Conservation (phyloP, 257 asterid genomes). For the Solanum lignicaule region DNA sequence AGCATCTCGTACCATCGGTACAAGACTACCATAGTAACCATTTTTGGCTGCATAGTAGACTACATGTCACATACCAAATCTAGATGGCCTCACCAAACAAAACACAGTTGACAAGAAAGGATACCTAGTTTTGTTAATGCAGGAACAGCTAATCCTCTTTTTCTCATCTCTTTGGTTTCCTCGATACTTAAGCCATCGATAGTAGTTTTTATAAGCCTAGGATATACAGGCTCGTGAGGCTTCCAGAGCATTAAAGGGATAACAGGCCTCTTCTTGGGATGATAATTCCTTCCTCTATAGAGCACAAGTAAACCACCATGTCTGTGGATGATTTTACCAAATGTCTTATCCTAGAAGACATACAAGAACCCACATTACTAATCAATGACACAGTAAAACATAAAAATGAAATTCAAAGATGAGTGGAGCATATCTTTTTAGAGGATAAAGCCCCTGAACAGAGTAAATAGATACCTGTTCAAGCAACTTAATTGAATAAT, state of each 20-base stretch:
- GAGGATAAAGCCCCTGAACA: background rate
- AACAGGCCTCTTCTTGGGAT: constrained; percentile 43
- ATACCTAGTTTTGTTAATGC: constrained; percentile 78
- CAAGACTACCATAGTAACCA: constrained; percentile 87
- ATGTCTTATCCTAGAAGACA: constrained; percentile 65
- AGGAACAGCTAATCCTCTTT: constrained; percentile 59
- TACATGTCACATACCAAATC: background rate
- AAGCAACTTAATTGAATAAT: background rate
- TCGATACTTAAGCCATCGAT: constrained; percentile 75
- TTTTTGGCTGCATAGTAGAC: constrained; percentile 56
- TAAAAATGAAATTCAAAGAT: background rate
- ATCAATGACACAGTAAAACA: background rate
- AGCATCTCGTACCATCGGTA: constrained; percentile 90
- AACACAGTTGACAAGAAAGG: background rate
- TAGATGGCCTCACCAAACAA: background rate
- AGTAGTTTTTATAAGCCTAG: constrained; percentile 75
- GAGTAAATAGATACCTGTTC: background rate
- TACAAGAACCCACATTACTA: background rate
- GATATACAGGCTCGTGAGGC: constrained; percentile 94
- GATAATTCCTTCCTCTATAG: constrained; percentile 77
- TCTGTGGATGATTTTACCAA: constrained; percentile 68
- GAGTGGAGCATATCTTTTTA: background rate
- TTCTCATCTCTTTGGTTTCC: constrained; percentile 82
- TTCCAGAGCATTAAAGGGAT: constrained; percentile 92
- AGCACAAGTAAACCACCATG: constrained; percentile 63